Conservation (phyloP, 2,329 filamentous ascomycete genomes). For the Endothia cerciana region DNA sequence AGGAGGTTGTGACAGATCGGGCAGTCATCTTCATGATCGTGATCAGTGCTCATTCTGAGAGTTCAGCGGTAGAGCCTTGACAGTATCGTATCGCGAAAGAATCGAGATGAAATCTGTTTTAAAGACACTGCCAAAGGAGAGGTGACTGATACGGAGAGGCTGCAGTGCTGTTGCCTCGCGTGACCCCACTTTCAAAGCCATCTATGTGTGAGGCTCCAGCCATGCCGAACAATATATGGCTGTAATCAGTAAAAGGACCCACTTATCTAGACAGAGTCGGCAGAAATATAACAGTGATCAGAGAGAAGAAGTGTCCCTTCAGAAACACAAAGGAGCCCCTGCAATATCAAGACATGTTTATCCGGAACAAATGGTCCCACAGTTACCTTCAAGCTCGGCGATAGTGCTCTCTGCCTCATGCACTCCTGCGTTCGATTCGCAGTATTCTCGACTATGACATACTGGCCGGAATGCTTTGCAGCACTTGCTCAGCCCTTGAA, state of each 20-base stretch:
- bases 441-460: too few species aligned
- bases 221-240: neutral
- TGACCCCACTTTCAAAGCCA: neutral
- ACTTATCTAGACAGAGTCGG: neutral
- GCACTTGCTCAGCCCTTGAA: too few species aligned
- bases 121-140: neutral
- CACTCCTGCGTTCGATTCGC: too few species aligned
- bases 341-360: too few species aligned
- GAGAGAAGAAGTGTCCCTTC: neutral
- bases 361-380: too few species aligned
- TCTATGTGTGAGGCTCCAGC: neutral
- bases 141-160: neutral
- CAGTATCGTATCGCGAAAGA: neutral
- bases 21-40: conserved; percentile 10
- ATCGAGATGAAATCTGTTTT: neutral
- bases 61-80: neutral
- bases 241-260: neutral
- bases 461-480: too few species aligned
- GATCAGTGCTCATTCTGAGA: neutral
- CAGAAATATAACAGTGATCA: neutral
- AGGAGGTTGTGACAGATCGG: conserved; percentile 14
- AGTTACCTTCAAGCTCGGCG: too few species aligned
- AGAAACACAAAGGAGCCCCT: neutral
- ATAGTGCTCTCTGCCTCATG: too few species aligned
- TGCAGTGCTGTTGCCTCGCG: conserved; percentile 1